Evolutionary conservation across 2,329 filamentous ascomycete genomes (phyloP).

Genomic region (Neofusicoccum umdonicola): DNA sequence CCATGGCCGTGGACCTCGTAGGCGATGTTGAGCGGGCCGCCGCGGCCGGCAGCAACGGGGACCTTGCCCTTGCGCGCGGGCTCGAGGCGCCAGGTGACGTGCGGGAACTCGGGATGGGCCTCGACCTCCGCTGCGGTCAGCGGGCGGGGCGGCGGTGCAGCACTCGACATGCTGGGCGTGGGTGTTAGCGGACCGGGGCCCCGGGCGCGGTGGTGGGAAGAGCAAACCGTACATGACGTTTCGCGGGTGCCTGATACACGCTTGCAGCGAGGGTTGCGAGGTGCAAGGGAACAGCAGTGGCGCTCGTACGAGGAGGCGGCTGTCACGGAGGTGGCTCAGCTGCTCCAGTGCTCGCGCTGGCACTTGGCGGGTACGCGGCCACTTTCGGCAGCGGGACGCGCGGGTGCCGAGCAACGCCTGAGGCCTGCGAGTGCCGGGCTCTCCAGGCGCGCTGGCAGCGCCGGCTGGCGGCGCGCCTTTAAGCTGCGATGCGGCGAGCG

Average conservation of each 20-base stretch:
- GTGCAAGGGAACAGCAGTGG: not conserved
- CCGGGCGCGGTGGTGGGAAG: not conserved
- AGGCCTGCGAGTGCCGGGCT: too few relatives aligned
- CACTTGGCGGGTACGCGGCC: conserved; percentile 6
- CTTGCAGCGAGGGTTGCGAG: not conserved
- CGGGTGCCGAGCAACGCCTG: not conserved
- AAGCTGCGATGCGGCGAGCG: too few relatives aligned
- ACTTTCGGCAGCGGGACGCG: conserved; percentile 7
- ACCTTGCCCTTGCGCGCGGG: conserved; percentile 61
- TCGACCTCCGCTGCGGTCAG: conserved; percentile 58
- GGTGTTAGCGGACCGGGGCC: not conserved
- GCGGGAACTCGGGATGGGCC: conserved; percentile 64
- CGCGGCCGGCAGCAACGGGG: conserved; percentile 65
- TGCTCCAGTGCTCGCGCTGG: not conserved
- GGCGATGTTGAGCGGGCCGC: conserved; percentile 71
- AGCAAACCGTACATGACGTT: conserved; percentile 13
- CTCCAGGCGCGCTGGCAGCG: too few relatives aligned
- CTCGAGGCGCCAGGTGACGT: conserved; percentile 67
- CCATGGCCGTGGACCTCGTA: conserved; percentile 81
- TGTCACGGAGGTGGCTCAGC: conserved; percentile 14
- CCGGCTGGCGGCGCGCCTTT: too few relatives aligned
- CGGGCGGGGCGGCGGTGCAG: conserved; percentile 26
- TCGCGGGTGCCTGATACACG: not conserved
- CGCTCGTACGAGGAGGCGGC: conserved; percentile 2
- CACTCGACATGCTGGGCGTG: not conserved